Conservation (phyloP, 768 basidiomycete species). For the Lactarius deliciosus region DNA sequence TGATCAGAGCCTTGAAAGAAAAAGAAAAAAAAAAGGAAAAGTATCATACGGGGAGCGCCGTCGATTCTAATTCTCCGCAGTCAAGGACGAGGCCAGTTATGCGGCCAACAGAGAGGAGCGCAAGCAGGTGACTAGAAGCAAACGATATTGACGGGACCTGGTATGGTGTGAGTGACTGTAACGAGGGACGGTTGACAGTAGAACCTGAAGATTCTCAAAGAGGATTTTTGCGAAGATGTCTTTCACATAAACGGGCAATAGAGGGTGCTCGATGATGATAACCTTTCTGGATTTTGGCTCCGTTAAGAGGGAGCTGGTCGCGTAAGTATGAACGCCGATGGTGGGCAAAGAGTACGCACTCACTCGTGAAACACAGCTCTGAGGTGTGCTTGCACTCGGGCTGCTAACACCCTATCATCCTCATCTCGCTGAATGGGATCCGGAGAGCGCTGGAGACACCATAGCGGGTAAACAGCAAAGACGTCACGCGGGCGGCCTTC, state of each 20-base stretch:
- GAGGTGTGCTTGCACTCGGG: slow-evolving; percentile 64
- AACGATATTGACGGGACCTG: slow-evolving; percentile 96
- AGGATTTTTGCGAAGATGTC: slow-evolving; percentile 81
- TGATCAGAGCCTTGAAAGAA: slow-evolving; percentile 4
- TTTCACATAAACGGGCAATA: slow-evolving; percentile 84
- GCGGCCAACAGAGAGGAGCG: slow-evolving; percentile 81
- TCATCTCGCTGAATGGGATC: slow-evolving; percentile 62
- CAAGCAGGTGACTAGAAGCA: slow-evolving; percentile 81
- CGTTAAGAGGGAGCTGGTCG: slow-evolving; percentile 77
- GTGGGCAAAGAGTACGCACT: slow-evolving; percentile 34
- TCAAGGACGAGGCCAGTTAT: slow-evolving; percentile 95
- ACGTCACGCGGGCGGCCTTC: slow-evolving; percentile 89
- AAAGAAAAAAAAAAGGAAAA: slow-evolving; percentile 29
- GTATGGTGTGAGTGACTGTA: neutral
- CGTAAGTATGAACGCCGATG: slow-evolving; percentile 29
- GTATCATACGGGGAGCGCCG: slow-evolving; percentile 74
- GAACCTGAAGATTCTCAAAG: slow-evolving; percentile 88
- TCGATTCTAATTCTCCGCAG: slow-evolving; percentile 88
- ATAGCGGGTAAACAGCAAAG: slow-evolving; percentile 61
- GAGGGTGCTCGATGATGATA: slow-evolving; percentile 86
- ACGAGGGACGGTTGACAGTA: neutral
- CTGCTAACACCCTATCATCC: slow-evolving; percentile 69
- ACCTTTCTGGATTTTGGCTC: slow-evolving; percentile 96
- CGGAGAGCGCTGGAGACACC: slow-evolving; percentile 58
- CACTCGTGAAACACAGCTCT: slow-evolving; percentile 85